These are phyloP conservation scores for Paratinospora sagittata DNA, from an alignment of 164 flowering plant genomes.

Conservation along the genomic window DNA sequence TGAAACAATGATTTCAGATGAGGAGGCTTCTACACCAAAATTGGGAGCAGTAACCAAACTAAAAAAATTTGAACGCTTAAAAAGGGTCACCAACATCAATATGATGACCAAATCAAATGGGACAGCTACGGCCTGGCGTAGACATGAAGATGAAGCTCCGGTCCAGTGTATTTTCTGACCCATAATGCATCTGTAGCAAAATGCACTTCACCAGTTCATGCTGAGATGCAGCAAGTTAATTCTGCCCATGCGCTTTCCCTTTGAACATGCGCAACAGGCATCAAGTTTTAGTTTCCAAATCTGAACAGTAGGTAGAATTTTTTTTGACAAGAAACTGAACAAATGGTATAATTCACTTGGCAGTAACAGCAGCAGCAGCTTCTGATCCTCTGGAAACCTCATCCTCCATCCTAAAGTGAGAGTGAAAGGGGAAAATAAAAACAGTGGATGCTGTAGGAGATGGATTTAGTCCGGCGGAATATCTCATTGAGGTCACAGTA, in stretches of 20 bases:
- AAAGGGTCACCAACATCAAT: background rate
- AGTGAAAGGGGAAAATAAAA: slow-evolving; percentile 74
- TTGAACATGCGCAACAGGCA: background rate
- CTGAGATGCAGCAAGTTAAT: background rate
- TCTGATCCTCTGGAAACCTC: slow-evolving; percentile 17
- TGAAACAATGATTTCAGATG: background rate
- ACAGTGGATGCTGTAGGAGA: slow-evolving; percentile 50
- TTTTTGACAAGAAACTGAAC: no score
- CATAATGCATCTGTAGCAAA: no score
- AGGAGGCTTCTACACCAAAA: background rate
- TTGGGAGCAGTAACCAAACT: background rate
- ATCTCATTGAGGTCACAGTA: slow-evolving; percentile 59
- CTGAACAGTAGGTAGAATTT: background rate
- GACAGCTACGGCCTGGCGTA: no score
- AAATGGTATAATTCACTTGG: no score
- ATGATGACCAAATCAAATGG: no score
- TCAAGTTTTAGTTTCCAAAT: background rate
- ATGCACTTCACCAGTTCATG: background rate
- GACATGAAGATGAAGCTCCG: no score
- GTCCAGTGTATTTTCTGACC: no score
- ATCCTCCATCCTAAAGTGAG: slow-evolving; percentile 35
- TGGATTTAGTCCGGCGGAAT: slow-evolving; percentile 66
- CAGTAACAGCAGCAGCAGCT: slow-evolving; percentile 15
- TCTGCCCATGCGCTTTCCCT: background rate
- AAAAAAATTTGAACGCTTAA: background rate